Evolutionary conservation across 2,329 filamentous ascomycete genomes (phyloP), one percentile per base, ranked within the genome.

Genomic region (Harringtonia aguacate): DNA sequence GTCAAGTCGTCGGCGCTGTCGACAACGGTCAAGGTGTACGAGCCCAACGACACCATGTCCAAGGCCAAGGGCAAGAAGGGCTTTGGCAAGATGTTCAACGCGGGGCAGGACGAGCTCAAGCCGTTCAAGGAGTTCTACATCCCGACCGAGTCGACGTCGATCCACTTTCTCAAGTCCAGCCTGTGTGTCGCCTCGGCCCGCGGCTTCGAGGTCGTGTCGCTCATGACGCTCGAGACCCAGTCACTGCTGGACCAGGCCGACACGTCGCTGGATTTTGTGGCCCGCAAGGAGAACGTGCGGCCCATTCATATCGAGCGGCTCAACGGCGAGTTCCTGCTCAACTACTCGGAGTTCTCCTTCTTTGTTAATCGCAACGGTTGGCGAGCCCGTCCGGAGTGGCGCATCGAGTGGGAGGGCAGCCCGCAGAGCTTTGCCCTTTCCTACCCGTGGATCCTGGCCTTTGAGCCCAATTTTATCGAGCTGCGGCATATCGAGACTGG

Each of bases 51-150:
- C 59, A 84, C 87, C 49, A 84, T 94, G 73, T 83, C 84, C 44
- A 92, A 89, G 68, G 86, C 86, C 46, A 94, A 92, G 70, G 95
- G 94, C 69, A 94, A 95, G 60, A 92, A 89, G 56, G 90, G 92
- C 17, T 81, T 98, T 48, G 83, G 86, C 53, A 95, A 94, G 67
- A 94, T 98, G 81, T 90, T 98, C 66, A 87, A 87, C 49, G 81
- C 71, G 41, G 87, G 88, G 9, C 89, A 95, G 61, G 92, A 98
- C 62, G 87, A 95, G 54, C 75, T 98, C 50, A 94, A 94, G 65
- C 86, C 90, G 13, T 95, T 94, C 73, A 95, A 95, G 73, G 92
- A 98, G 69, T 97, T 95, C 58, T 98, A 98, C 65, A 95, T 98
- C 48, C 92, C 92, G 1, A 92, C 89, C 8, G 92, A 98, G 68